Base-by-base conservation (phyloP, 2,329 filamentous ascomycete species). In the Microdochium nivale region DNA sequence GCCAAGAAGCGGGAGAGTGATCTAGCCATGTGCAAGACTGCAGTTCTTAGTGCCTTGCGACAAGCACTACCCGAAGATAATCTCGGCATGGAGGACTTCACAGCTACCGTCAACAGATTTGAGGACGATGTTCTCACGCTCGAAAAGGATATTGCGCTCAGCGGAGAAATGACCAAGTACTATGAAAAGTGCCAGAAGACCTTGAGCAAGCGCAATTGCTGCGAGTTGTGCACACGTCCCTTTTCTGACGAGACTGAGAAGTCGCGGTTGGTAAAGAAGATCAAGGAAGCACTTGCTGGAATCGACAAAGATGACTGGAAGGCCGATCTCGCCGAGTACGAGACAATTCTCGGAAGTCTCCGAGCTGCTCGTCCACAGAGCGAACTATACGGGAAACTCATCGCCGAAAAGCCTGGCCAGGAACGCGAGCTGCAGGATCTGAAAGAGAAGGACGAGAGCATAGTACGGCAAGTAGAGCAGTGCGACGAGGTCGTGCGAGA, bases 311-410 rank as follows among this genome's bases (percentile, higher is more conserved):
- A 81, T 40, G 77, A 83, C 49, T 67, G 83, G 3, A 78, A 88
- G 54, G 75, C 78, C 25, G 77, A 85, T 10, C 68, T 88, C n/a
- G 75, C 80, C 46, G 70, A 72, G 33, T 56, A 65, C 8, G 70
- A 76, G 52, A 65, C 67, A 33, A 73, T 78, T 32, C 67, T 89
- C 8, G 76, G 80, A 49, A 75, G 72, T 49, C 77, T 88, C 43
- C 80, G 81, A 51, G 78, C 76, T 8, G 85, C 81, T 24, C 79
- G 82, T 30, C 75, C 82, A 3, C 78, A 83, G 53, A 90, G 88
- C 61, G 90, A 96, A 53, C 83, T 81, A 0, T 92, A 87, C 69
- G 73, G 81, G 53, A 81, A 87, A 46, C 70, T 95, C 14, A 79
- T 78, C 46, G 76, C 74, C 4, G 90, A 95, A 58, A 78, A 96